Conservation (phyloP, 2,329 filamentous ascomycete genomes). For the Phaeoacremonium minimum region DNA sequence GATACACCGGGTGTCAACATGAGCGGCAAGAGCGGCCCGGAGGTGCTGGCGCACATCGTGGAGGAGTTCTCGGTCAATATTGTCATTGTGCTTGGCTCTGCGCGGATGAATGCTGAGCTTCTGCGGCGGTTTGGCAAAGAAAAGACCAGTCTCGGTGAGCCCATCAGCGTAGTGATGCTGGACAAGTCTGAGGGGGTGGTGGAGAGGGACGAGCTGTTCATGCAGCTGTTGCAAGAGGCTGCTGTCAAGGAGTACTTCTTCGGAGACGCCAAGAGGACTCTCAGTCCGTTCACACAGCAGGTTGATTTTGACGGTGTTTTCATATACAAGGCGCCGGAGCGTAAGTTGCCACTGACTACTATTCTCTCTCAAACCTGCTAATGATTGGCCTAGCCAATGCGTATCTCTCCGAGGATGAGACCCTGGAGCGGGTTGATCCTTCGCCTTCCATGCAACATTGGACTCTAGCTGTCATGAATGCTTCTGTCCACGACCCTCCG, state of each 20-base stretch:
- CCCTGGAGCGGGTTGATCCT: slow-evolving; percentile 62
- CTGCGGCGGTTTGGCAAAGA: slow-evolving; percentile 59
- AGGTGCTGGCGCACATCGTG: slow-evolving; percentile 73
- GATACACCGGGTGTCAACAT: slow-evolving; percentile 73
- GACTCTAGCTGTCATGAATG: slow-evolving; percentile 80
- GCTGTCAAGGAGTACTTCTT: slow-evolving; percentile 94
- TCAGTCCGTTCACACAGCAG: slow-evolving; percentile 85
- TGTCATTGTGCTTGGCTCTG: slow-evolving; percentile 77
- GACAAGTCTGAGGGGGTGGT: slow-evolving; percentile 84
- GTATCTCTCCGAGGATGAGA: slow-evolving; percentile 23
- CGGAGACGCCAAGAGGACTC: slow-evolving; percentile 67
- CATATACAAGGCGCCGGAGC: slow-evolving; percentile 65
- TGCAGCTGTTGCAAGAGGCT: slow-evolving; percentile 69
- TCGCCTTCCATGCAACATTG: slow-evolving; percentile 71
- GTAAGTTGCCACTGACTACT: slow-evolving; percentile 32
- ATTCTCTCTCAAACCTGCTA: not conserved
- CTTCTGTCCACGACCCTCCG: slow-evolving; percentile 62
- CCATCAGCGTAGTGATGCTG: slow-evolving; percentile 71
- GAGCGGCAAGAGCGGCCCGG: slow-evolving; percentile 60
- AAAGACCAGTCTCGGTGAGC: slow-evolving; percentile 56
- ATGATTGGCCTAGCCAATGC: slow-evolving; percentile 19
- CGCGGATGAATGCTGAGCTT: slow-evolving; percentile 72
- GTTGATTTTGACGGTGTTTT: slow-evolving; percentile 72
- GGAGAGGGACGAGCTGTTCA: slow-evolving; percentile 67
- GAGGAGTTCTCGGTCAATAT: slow-evolving; percentile 67